Evolutionary conservation across 371 early-diverging fungal species (phyloP), one percentile per base, ranked within the genome.

Genomic region (Synchytrium microbalum): DNA sequence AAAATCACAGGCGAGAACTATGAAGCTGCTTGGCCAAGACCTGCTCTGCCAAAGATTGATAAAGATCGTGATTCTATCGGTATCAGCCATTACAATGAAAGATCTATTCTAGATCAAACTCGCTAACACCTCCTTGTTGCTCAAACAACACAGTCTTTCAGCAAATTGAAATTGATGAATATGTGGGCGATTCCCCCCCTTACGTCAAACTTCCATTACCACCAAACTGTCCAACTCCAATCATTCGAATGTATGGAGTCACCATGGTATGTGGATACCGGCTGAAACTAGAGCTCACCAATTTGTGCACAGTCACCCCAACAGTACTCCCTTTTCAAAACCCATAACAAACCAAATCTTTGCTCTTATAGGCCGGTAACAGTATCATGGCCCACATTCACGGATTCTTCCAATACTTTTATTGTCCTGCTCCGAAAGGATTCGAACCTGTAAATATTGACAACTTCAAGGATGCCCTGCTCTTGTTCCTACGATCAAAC

Each of bases 371-470:
- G 87, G 70, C 70, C 8, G 93, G 93, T 26, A 80, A 92, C 67
- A 91, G 91, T 62, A 91, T 99, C 10, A 74, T 89, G 1, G 95
- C 97, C 66, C 91, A 92, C 78, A 95, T 98, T 1, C 83, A 83
- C 24, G 93, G 92, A 1, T 99, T 98, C 72, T 74, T 83, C 24
- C 97, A 97, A 26, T 78, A 99, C 75, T 92, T 99, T 68, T 99
- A 98, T 74, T 86, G 96, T 16, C 89, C 93, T 10, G 91, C 93
- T 1, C 96, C 96, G 1, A 25, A 70, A 28, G 88, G 89, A 3
- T 89, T 94, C 61, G 78, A 78, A 27, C 71, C 77, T n/a, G 74
- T 72, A 10, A 76, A 92, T 70, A 64, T 90, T 2, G 74, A 77
- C 1, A 70, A 73, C 16, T 77, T 91, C 30, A 70, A 80, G 24